Base-by-base conservation (phyloP, 2,329 filamentous ascomycete genomes). In the Xylariaceae sp. region DNA sequence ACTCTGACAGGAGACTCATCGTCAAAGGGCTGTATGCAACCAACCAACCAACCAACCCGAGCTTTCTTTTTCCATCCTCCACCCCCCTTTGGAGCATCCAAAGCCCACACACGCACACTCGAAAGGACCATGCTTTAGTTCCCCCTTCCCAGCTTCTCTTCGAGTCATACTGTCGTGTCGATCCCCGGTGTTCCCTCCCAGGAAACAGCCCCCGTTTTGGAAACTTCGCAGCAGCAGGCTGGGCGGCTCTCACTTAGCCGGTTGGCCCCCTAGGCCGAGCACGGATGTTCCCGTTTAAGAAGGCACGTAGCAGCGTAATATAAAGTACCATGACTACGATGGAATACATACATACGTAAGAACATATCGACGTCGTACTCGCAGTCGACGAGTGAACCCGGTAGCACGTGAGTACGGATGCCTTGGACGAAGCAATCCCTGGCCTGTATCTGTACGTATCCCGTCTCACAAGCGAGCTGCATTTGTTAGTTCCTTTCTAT, bases 281-380 rank as follows among this genome's bases (percentile, higher is more conserved):
- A 57, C 62, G 60, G 60, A 59, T 54, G 59, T 59, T 64, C 59
- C 62, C 62, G 62, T 58, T 51, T 53, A 56, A 62, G 56, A 56
- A 57, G 51, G 57, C 53, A 8, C 7, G n/a, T n/a, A 15, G 5
- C 15, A 4, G 9, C 18, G 5, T 4, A 48, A 18, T 44, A 42
- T 30, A 30, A 30, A 30, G 23, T 30, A 30, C 23, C 23, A 4
- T 4, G 5, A 30, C 23, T 30, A 30, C n/a, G 23, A 30, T 30
- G 23, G 23, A 5, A 30, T 30, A 30, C 17, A 30, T 30, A 18
- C 23, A 30, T 30, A 30, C 23, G 23, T 30, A 30, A 30, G 23
- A 30, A 30, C 23, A 30, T 30, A 30, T 30, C 23, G 23, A 30
- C 23, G 23, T 30, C 4, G 23, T 30, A 18, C 17, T 18, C 17